Evolutionary conservation across 352 stramenopile species (phyloP), one percentile per base, ranked within the genome.

Genomic region (Phytophthora nicotianae): DNA sequence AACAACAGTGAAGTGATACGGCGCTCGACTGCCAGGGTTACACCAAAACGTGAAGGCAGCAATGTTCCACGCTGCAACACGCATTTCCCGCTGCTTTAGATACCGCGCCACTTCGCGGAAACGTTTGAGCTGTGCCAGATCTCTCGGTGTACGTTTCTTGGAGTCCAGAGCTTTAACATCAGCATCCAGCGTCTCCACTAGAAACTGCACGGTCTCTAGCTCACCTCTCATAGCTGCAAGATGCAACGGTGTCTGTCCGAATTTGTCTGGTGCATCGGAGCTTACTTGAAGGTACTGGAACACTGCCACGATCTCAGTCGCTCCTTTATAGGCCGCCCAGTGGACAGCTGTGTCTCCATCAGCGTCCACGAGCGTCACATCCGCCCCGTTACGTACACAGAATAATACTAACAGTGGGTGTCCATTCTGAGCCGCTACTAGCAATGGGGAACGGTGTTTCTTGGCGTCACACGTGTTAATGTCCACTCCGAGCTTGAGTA

Each of bases 301-400:
- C 7, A 94, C 80, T 3, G 80, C 83, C 7, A 96, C 75, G 47
- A 94, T 91, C 65, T 94, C 85, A 4, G 80, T 90, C 55, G 75
- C 79, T 37, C 85, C 87, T 59, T 96, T 93, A 71, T 96, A 96
- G 46, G 87, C 87, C 0, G 83, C 85, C 87, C 87, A 96, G 64
- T 96, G 87, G 26, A 96, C 86, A 16, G 86, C 83, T 7, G 77
- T 93, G 61, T 96, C 87, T 43, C 77, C 58, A 59, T 91, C 80
- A 1, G 69, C 74, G 26, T 93, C 87, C 17, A 89, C 72, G 4
- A 91, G 68, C 24, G 62, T 76, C 24, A 91, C 65, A 48, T 96
- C 83, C 2, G 83, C 87, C 21, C 83, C 82, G 43, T 89, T 71
- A 27, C 86, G 76, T 60, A 93, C 80, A 49, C 83, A 81, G 50